Conservation (phyloP, 2,329 filamentous ascomycete species). For the Corinectria fuckeliana region DNA sequence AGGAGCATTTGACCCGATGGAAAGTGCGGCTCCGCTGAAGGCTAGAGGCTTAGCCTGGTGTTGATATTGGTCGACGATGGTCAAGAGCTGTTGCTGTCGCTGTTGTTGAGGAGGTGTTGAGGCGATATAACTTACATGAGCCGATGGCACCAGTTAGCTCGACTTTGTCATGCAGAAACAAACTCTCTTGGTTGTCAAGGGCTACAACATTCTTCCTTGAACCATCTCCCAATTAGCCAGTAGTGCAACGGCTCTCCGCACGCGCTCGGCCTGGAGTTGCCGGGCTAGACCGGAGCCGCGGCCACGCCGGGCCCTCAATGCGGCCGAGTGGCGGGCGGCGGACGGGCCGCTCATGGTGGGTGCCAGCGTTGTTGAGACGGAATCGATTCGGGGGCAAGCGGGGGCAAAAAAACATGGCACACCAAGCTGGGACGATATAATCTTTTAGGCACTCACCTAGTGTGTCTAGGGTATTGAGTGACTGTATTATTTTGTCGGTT, state of each 20-base stretch:
- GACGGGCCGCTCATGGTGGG: background rate
- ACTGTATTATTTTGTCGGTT: too few species aligned
- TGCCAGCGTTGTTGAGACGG: background rate
- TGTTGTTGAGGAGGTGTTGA: background rate
- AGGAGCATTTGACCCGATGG: background rate
- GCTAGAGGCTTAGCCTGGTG: background rate
- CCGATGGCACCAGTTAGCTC: background rate
- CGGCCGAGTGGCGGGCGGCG: slow-evolving; percentile 8
- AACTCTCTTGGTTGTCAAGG: background rate
- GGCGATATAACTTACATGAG: background rate
- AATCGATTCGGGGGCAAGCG: too few species aligned
- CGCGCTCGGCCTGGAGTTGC: background rate
- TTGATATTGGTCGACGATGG: background rate
- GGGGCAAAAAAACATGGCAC: too few species aligned
- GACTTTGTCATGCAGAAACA: background rate
- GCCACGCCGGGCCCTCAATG: slow-evolving; percentile 8
- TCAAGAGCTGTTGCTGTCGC: background rate
- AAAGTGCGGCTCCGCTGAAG: background rate
- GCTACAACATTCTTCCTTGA: too few species aligned
- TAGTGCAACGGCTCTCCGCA: background rate
- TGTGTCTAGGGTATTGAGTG: too few species aligned
- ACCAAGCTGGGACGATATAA: too few species aligned
- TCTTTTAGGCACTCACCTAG: too few species aligned
- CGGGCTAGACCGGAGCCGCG: slow-evolving; percentile 1
- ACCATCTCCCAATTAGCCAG: too few species aligned